These are phyloP conservation scores for Balamuthia mandrillaris DNA, from an alignment of 208 protist genomes.

Conservation along the genomic window DNA sequence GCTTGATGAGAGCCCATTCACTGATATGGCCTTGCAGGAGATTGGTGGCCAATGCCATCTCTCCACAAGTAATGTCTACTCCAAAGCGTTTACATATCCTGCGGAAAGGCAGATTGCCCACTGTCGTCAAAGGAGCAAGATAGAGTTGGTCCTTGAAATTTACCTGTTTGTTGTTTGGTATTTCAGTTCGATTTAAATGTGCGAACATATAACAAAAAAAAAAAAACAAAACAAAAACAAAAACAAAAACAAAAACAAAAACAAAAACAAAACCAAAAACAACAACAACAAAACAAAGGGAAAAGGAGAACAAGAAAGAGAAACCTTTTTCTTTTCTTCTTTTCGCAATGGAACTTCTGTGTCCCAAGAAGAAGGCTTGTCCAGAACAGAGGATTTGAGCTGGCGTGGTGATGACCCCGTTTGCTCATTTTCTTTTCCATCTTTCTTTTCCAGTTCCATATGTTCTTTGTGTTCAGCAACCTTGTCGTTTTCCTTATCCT, in stretches of 20 bases:
- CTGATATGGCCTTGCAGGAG: slow-evolving; percentile 70
- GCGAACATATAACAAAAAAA: too few species aligned
- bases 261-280: neutral
- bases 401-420: too few species aligned
- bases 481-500: too few species aligned
- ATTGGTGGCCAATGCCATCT: slow-evolving; percentile 89
- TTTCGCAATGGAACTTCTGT: neutral
- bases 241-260: too few species aligned
- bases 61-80: slow-evolving; percentile 88
- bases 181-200: too few species aligned
- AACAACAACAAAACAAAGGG: neutral
- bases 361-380: too few species aligned
- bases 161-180: too few species aligned
- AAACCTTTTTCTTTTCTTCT: slow-evolving; percentile 23
- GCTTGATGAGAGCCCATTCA: slow-evolving; percentile 89
- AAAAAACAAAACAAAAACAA: too few species aligned
- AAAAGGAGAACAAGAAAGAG: neutral
- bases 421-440: too few species aligned
- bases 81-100: slow-evolving; percentile 85
- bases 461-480: neutral
- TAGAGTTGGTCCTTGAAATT: slow-evolving; percentile 86
- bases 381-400: too few species aligned
- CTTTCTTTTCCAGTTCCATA: too few species aligned
- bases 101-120: slow-evolving; percentile 95
- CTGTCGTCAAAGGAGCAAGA: slow-evolving; percentile 94